Percentiles rank a stretch among this genome's conserved stretches.
These are phyloP conservation scores for Nothophytophthora sp. DNA, from an alignment of 352 stramenopile species.

Conservation along the genomic window DNA sequence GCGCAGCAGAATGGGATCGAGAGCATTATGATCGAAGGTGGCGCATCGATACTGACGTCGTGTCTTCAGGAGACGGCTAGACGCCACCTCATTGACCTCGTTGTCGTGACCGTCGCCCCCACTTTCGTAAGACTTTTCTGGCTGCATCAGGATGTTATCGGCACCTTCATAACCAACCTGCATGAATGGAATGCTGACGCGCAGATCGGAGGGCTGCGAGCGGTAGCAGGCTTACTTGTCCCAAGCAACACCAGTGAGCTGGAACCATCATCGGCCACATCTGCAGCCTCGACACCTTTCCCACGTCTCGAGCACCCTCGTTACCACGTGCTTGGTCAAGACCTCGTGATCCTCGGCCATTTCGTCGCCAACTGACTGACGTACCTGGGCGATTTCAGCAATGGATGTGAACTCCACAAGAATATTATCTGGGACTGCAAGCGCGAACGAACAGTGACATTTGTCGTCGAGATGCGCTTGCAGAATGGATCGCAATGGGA, in stretches of 20 bases:
- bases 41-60: slow-evolving; percentile 72
- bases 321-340: slow-evolving; percentile 40
- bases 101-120: slow-evolving; percentile 80
- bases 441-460: no score
- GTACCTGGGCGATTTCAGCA: no score
- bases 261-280: neutral
- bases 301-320: slow-evolving; percentile 31
- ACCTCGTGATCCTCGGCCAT: slow-evolving; percentile 50
- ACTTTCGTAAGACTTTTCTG: slow-evolving; percentile 59
- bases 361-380: slow-evolving; percentile 15
- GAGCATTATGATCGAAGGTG: slow-evolving; percentile 87
- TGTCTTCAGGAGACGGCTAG: slow-evolving; percentile 45
- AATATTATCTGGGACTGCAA: no score
- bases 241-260: no score
- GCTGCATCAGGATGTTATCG: no score
- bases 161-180: no score
- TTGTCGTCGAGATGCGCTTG: no score
- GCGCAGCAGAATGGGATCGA: slow-evolving; percentile 39
- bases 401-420: no score
- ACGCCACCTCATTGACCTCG: slow-evolving; percentile 57
- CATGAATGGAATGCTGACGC: neutral
- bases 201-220: slow-evolving; percentile 64
- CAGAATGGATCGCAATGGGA: no score
- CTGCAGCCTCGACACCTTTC: slow-evolving; percentile 13
- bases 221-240: slow-evolving; percentile 33